phyloP scores from a whole-genome alignment of 805 yeast genomes.

The Metschnikowia picachoensis region DNA sequence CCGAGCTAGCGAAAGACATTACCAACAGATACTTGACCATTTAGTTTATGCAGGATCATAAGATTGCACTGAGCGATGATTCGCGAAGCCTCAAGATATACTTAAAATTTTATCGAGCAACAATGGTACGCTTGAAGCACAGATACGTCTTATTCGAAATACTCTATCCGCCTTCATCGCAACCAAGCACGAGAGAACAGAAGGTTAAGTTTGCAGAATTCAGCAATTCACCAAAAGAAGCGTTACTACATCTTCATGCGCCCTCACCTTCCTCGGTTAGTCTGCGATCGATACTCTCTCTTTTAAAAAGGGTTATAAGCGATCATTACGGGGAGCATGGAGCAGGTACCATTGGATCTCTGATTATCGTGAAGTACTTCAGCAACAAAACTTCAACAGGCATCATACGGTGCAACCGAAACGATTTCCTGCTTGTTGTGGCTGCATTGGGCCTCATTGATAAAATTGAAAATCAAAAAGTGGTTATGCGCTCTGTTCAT shows the following conservation, averaged over 20 bases:
- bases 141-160: conserved; percentile 82
- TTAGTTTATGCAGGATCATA: conserved; percentile 17
- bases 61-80: neutral
- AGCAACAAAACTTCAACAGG: conserved; percentile 81
- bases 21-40: conserved; percentile 63
- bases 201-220: conserved; percentile 19
- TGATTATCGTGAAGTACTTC: conserved; percentile 70
- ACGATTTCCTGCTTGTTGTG: conserved; percentile 55
- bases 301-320: conserved; percentile 54
- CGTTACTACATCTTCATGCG: conserved; percentile 47
- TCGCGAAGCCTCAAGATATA: neutral
- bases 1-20: conserved; percentile 55
- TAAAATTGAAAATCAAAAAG: conserved; percentile 44
- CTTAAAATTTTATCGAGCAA: neutral
- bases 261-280: conserved; percentile 48
- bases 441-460: conserved; percentile 62
- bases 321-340: conserved; percentile 79
- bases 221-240: conserved; percentile 30
- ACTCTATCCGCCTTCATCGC: conserved; percentile 50
- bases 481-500: conserved; percentile 59
- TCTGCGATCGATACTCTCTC: conserved; percentile 46
- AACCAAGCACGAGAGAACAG: conserved; percentile 11
- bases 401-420: conserved; percentile 71
- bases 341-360: conserved; percentile 55
- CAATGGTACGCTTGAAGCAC: conserved; percentile 85